Base-by-base conservation (phyloP, 2,329 filamentous ascomycete genomes). In the Penicillium olsonii region DNA sequence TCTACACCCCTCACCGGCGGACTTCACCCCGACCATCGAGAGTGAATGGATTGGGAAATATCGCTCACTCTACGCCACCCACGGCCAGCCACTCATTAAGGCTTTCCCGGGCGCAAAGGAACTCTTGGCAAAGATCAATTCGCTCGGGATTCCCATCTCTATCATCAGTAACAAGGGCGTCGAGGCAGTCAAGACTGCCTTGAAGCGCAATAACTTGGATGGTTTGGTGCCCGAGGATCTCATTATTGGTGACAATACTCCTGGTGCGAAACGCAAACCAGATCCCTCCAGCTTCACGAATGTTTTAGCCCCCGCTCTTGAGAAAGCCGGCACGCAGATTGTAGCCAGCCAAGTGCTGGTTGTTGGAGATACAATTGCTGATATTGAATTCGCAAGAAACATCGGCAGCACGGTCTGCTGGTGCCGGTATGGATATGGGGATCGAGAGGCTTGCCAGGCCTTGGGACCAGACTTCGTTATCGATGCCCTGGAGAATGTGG, bases 91-190 rank as follows among this genome's bases (percentile, higher is more conserved):
- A 10, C 60, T 59, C 9, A 45, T 61, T 9, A 52, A 46, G 1
- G 48, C 61, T 11, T 65, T 57, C 35, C 50, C 55, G 1, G 54
- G 52, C 9, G 52, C 59, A 3, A 46, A 47, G 18, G 37, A 54
- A 1, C 48, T 64, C 2, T 31, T 64, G 12, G n/a, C 29, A 0
- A 26, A 46, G 6, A 41, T 63, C 2, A 47, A 45, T 12, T 29
- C 38, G 3, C 48, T 34, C 7, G 35, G 50, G 2, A 37, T 63
- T 8, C 54, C 55, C 22, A 46, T 61, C 24, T 55, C 58, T 1
- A 62, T 64, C 31, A 50, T 64, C 8, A 64, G 60, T 27, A 64
- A 65, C 26, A 64, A 64, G 38, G 55, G 47, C 2, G 53, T 60
- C 3, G 49, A 47, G 0, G 55, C 60, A 0, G 53, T 65, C 7